A percentile compares a stretch with the other conserved stretches of the same genome.
These are phyloP conservation scores for Venustampulla echinocandica DNA, from an alignment of 495 filamentous ascomycete genomes.

Conservation along the genomic window DNA sequence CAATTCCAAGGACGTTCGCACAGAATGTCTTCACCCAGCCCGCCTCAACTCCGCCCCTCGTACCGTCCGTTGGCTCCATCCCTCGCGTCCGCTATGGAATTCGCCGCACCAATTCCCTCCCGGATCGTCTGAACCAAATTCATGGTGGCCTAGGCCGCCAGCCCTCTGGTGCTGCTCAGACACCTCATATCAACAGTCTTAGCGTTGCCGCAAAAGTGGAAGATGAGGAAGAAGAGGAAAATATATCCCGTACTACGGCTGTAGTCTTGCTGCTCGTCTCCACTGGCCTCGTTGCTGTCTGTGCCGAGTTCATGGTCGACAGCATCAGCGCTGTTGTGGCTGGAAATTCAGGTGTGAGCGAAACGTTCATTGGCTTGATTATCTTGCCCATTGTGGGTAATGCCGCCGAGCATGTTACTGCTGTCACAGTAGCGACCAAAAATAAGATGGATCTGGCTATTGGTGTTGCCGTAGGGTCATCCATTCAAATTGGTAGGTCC, in stretches of 20 bases:
- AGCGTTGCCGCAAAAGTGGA: conserved; percentile 15
- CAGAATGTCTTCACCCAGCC: conserved; percentile 50
- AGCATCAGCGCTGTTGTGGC: conserved; percentile 65
- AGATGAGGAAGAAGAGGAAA: conserved; percentile 26
- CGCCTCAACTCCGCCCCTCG: not conserved
- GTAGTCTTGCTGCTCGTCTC: conserved; percentile 65
- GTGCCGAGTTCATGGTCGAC: conserved; percentile 81
- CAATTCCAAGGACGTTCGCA: conserved; percentile 51
- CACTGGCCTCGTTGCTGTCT: conserved; percentile 72
- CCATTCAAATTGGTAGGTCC: conserved; percentile 61
- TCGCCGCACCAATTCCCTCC: conserved; percentile 71
- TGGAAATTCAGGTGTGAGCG: conserved; percentile 50
- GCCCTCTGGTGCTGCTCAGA: conserved; percentile 2
- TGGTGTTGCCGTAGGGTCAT: conserved; percentile 78
- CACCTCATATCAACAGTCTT: conserved; percentile 34
- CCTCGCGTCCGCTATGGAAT: conserved; percentile 51
- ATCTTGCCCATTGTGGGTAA: conserved; percentile 88
- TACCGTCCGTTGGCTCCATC: conserved; percentile 31
- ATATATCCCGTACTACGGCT: conserved; percentile 67
- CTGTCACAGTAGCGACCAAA: conserved; percentile 79
- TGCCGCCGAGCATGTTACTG: conserved; percentile 86
- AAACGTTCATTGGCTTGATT: conserved; percentile 83
- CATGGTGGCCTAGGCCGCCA: not conserved
- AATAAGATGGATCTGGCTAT: conserved; percentile 97
- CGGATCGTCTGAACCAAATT: conserved; percentile 53